Evolutionary conservation across 2,329 filamentous ascomycete species (phyloP), one percentile per base, ranked within the genome.

Genomic region (Drechslera avenae): DNA sequence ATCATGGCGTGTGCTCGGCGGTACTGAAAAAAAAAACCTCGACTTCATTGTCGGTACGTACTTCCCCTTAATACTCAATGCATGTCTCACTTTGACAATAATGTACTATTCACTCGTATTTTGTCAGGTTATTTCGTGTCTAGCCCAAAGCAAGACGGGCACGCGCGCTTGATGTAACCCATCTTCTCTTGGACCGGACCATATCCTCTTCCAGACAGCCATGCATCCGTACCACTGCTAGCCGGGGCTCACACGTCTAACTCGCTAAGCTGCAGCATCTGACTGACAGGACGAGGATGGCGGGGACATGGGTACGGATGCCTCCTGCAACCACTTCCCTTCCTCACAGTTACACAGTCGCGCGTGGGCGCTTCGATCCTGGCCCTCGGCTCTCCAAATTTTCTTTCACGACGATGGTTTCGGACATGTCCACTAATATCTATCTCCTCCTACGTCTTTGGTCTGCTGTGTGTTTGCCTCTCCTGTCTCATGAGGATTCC

Each of bases 191-290:
- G 50, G 47, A 33, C 37, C 2, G 16, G 28, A 34, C 30, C 18
- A 34, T 16, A 9, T 41, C 47, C 45, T 13, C 13, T 50, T 57
- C 35, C 39, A 52, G 56, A 51, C 28, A 45, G 51, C 46, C 51
- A 45, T 61, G 43, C 57, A 61, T 53, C 32, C 33, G 47, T 54
- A 28, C 49, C 13, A 36, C 51, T 37, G 44, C 49, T 34, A 14
- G 12, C 16, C 28, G 21, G 52, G 57, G 46, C 16, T 32, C 39
- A 30, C 35, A 47, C 28, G 50, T 46, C 39, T 48, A 47, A 26
- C 33, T 41, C 48, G 39, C 46, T 44, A 49, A 54, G 41, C 35
- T 53, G 47, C 57, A 46, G 52, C 39, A 62, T 59, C 50, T 55
- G 28, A 45, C 28, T 33, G 39, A 43, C 33, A 57, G 16, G 26